A percentile compares a stretch with the other conserved stretches of the same genome.
phyloP scores from a whole-genome alignment of 495 filamentous ascomycete genomes.

The Podospora bellae-mahoneyi region DNA sequence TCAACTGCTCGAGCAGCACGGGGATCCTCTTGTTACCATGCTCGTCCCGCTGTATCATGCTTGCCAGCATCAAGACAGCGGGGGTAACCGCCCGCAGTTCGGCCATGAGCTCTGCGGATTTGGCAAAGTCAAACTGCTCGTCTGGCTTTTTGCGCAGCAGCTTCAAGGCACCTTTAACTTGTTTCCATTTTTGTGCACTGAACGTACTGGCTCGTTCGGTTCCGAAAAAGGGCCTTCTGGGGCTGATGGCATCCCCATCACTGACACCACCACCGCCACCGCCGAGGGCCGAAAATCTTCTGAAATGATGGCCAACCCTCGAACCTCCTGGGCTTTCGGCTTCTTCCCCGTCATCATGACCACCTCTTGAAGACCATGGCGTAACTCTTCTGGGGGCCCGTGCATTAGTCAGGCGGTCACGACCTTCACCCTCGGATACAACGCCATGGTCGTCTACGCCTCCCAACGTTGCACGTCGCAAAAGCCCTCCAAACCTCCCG shows the following conservation, averaged over 20 bases:
- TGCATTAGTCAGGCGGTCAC: conserved; percentile 60
- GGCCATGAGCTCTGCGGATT: conserved; percentile 93
- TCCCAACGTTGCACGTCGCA: conserved; percentile 66
- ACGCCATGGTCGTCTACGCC: conserved; percentile 68
- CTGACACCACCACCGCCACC: conserved; percentile 52
- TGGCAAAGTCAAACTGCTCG: conserved; percentile 86
- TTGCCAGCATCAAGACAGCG: conserved; percentile 87
- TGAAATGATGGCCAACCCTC: conserved; percentile 67
- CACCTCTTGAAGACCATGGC: conserved; percentile 45
- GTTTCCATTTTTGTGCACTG: conserved; percentile 80
- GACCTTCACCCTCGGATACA: conserved; percentile 86
- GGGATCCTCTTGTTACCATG: conserved; percentile 92
- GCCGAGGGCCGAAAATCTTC: conserved; percentile 71
- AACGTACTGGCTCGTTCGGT: conserved; percentile 69
- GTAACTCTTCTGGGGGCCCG: conserved; percentile 54
- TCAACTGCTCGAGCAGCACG: conserved; percentile 91
- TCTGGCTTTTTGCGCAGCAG: conserved; percentile 78
- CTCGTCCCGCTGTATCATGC: conserved; percentile 96
- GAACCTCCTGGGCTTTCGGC: conserved; percentile 49
- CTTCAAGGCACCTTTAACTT: conserved; percentile 79
- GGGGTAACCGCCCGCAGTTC: conserved; percentile 89
- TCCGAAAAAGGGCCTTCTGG: conserved; percentile 49
- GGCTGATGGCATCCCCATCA: conserved; percentile 51
- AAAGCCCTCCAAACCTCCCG: conserved; percentile 43
- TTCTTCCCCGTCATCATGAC: conserved; percentile 38